Percentiles rank a stretch among this genome's conserved stretches.
Conservation (phyloP, 2,329 filamentous ascomycete species). For the Penicillium sp. region DNA sequence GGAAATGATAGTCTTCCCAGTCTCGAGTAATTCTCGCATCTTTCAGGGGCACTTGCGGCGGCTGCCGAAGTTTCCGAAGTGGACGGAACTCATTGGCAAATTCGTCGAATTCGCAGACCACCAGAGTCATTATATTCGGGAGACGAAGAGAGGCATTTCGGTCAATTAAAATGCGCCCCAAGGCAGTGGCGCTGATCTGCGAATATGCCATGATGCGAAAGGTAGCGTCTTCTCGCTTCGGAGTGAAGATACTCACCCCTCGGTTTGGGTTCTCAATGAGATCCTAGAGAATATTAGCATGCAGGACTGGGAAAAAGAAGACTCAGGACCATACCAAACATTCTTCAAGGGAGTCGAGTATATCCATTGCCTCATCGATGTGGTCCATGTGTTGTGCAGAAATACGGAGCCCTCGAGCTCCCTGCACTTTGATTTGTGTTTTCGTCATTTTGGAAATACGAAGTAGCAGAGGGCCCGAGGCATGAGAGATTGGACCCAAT, state of each 20-base stretch:
- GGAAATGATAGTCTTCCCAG: background rate
- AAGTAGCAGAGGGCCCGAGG: background rate
- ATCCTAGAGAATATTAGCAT: background rate
- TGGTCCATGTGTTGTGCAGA: background rate
- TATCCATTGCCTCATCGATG: background rate
- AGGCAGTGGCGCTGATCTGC: background rate
- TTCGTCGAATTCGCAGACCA: conserved; percentile 2
- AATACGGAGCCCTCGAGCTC: background rate
- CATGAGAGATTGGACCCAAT: background rate
- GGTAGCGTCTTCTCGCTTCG: background rate
- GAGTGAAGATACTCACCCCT: background rate
- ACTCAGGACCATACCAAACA: background rate
- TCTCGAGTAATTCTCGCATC: background rate
- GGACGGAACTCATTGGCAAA: background rate
- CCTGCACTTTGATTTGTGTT: background rate
- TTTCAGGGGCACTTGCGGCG: background rate
- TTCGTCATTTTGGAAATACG: background rate
- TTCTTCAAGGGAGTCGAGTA: background rate
- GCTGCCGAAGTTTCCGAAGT: background rate
- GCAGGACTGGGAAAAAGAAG: background rate
- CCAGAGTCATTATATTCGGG: background rate
- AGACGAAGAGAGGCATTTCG: background rate
- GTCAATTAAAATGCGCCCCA: background rate
- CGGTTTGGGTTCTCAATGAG: background rate
- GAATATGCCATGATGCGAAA: background rate